These are phyloP conservation scores for Xylariaceae sp. DNA, from an alignment of 2,329 filamentous ascomycete genomes.

Conservation along the genomic window DNA sequence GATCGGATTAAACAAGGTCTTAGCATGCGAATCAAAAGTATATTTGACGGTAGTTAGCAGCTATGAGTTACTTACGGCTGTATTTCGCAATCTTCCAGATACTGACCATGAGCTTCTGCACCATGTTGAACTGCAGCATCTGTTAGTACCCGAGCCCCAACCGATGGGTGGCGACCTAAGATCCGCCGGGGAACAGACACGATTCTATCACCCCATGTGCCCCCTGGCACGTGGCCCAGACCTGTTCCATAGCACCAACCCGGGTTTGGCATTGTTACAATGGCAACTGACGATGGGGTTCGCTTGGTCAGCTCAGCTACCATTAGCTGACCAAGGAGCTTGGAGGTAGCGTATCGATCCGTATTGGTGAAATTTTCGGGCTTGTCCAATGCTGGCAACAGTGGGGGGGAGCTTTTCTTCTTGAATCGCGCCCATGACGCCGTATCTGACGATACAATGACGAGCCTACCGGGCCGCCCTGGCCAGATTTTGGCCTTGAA, in stretches of 20 bases:
- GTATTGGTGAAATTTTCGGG: constrained; percentile 8
- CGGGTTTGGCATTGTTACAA: constrained; percentile 19
- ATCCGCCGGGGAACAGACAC: not conserved
- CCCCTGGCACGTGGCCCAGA: constrained; percentile 12
- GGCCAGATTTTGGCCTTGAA: not conserved
- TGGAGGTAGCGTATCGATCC: constrained; percentile 20
- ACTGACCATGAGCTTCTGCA: constrained; percentile 17
- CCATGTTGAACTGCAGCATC: constrained; percentile 14
- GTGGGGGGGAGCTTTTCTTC: not conserved
- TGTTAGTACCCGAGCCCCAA: constrained; percentile 16
- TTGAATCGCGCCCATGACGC: not conserved
- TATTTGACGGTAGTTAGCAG: not conserved
- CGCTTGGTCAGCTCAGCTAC: constrained; percentile 27
- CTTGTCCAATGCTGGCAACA: constrained; percentile 13
- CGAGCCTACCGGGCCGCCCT: not conserved
- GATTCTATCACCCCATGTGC: constrained; percentile 6
- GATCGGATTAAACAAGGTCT: too few relatives aligned
- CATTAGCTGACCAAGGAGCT: constrained; percentile 31
- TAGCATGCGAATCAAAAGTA: too few relatives aligned
- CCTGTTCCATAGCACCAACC: constrained; percentile 16
- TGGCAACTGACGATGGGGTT: constrained; percentile 19
- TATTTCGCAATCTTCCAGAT: constrained; percentile 15
- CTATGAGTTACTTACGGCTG: constrained; percentile 10
- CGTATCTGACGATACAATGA: constrained; percentile 3
- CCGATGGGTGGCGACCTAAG: constrained; percentile 8